A percentile compares a stretch with the other conserved stretches of the same genome.
Evolutionary conservation across 495 filamentous ascomycete species (phyloP).

Genomic region (Penicillium subrubescens): DNA sequence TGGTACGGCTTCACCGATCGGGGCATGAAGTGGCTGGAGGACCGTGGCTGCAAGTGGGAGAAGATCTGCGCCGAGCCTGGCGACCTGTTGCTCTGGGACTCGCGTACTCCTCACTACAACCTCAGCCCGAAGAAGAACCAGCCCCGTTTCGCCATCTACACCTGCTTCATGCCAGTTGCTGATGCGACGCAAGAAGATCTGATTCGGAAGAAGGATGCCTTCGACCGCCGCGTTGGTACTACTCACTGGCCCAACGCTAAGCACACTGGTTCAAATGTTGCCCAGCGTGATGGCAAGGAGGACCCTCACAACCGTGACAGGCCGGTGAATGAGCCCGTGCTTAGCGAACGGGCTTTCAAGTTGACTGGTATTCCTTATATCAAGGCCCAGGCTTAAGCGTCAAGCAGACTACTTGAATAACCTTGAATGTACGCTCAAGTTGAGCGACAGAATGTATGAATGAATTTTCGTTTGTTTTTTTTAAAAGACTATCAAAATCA

Average conservation of each 20-base stretch:
- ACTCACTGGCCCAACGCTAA: constrained; percentile 42
- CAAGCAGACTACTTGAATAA: neutral
- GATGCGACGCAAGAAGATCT: constrained; percentile 39
- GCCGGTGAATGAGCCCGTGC: constrained; percentile 29
- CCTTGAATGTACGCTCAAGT: neutral
- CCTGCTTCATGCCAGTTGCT: constrained; percentile 40
- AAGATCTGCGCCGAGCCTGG: constrained; percentile 46
- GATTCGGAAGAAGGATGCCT: constrained; percentile 38
- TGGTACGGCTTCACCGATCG: constrained; percentile 43
- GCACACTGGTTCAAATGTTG: constrained; percentile 37
- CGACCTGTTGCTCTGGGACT: constrained; percentile 48
- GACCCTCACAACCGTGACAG: constrained; percentile 30
- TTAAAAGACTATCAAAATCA: neutral
- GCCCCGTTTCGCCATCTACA: constrained; percentile 36
- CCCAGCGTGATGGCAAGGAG: constrained; percentile 30
- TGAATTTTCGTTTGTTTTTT: neutral
- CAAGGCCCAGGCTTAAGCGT: neutral
- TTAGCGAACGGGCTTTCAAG: constrained; percentile 35
- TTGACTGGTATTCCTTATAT: constrained; percentile 43
- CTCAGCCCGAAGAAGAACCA: constrained; percentile 26
- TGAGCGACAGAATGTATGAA: neutral
- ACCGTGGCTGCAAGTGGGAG: constrained; percentile 36
- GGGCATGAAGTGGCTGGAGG: constrained; percentile 42
- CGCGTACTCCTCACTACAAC: constrained; percentile 45
- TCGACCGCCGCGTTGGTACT: constrained; percentile 36